Evolutionary conservation across 306 rosid species (phyloP), one percentile per base, ranked within the genome.

Genomic region (Vachellia pachyceras): DNA sequence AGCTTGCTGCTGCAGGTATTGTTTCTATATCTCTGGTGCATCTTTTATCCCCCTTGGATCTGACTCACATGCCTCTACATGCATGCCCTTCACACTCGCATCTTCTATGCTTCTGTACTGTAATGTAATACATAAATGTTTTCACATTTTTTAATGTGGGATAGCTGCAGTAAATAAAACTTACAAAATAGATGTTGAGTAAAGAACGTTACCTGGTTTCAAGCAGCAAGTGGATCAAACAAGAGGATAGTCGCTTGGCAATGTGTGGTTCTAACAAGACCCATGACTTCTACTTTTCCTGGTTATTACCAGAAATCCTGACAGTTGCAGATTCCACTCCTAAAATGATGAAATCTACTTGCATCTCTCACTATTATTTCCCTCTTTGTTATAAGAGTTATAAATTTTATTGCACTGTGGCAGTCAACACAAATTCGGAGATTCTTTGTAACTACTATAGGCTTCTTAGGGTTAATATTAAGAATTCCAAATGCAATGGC

Each of bases 261-360:
- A 17, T 54, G 50, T 46, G 68, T 55, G 74, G 64, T 54, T 72
- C 76, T 68, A 67, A 65, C 72, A 45, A 45, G 77, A 69, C 41
- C 77, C 7, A 10, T 29, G 69, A 39, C 55, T 78, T 74, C 52
- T 41, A 15, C 64, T 71, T 73, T 74, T 84, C 52, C 75, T 61
- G 65, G 50, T 17, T 73, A 78, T 90, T 87, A 90, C 93, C 91
- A 90, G 73, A 90, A 90, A 82, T 88, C 90, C 73, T 17, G 78
- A 80, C 91, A 88, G 70, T 78, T 87, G 87, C 93, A 88, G 10
- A 78, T 76, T 84, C 93, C 93, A 5, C 83, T 84, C 73, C 67
- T 82, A 77, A 90, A 90, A 86, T 88, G 91, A 86, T 88, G 94
- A 81, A 90, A 90, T 18, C 94, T 86, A 81, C 84, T 88, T 79